Evolutionary conservation across 2,329 filamentous ascomycete genomes (phyloP).

Genomic region (Penicillium sp.): DNA sequence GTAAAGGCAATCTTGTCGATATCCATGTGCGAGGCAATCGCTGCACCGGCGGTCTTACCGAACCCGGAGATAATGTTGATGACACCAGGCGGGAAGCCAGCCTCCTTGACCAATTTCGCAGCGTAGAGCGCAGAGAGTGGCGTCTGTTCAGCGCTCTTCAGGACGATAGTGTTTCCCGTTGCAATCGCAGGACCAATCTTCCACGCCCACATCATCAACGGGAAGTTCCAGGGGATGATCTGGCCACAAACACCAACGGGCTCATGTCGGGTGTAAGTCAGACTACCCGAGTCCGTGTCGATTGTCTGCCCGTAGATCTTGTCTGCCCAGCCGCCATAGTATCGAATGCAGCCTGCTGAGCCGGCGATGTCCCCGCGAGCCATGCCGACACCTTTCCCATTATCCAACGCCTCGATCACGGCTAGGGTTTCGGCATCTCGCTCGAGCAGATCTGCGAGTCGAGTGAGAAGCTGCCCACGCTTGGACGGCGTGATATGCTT

Average conservation of each 20-base stretch:
- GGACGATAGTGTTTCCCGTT: not conserved
- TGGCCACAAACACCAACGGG: not conserved
- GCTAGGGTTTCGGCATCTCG: not conserved
- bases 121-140: not conserved
- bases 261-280: not conserved
- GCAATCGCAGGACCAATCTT: not conserved
- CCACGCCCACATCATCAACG: not conserved
- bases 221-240: not conserved
- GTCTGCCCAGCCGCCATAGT: conserved; percentile 1
- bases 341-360: not conserved
- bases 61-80: not conserved
- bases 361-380: not conserved
- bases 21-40: conserved; percentile 59
- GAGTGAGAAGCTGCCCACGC: not conserved
- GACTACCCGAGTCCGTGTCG: not conserved
- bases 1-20: conserved; percentile 63
- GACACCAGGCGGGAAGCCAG: not conserved
- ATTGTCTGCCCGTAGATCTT: conserved; percentile 1
- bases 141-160: not conserved
- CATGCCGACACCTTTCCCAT: not conserved
- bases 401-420: not conserved
- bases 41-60: conserved; percentile 42
- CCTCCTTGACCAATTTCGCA: not conserved
- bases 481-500: not conserved
- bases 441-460: not conserved